Percentiles rank a stretch among this genome's conserved stretches.
phyloP scores from a whole-genome alignment of 805 yeast genomes.

The Wickerhamomyces queroliae region DNA sequence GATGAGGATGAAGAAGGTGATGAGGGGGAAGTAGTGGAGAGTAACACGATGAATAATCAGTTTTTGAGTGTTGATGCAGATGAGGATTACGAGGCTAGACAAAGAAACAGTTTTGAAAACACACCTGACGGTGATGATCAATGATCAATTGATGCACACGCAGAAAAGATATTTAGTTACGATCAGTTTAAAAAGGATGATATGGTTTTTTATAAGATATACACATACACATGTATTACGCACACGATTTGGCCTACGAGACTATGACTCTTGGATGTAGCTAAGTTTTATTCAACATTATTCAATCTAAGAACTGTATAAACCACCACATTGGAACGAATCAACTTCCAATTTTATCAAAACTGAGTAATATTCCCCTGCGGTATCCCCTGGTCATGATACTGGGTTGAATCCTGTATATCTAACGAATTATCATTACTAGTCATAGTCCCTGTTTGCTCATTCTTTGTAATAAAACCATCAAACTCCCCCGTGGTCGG shows the following conservation, averaged over 20 bases:
- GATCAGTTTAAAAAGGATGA: too few species aligned
- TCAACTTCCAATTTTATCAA: too few species aligned
- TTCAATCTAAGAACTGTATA: too few species aligned
- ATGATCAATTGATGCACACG: background rate
- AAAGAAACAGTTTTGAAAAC: background rate
- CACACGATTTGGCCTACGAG: too few species aligned
- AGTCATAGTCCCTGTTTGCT: background rate
- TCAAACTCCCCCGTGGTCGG: background rate
- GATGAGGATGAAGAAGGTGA: constrained; percentile 13
- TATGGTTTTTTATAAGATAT: too few species aligned
- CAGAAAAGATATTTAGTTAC: background rate
- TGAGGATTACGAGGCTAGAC: constrained; percentile 1
- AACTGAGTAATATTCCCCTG: background rate
- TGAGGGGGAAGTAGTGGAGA: constrained; percentile 1
- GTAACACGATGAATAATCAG: constrained; percentile 4
- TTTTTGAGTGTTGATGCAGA: constrained; percentile 1
- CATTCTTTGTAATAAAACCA: background rate
- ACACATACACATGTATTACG: too few species aligned
- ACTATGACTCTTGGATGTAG: too few species aligned
- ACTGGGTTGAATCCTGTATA: background rate
- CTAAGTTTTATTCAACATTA: background rate
- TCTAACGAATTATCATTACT: background rate
- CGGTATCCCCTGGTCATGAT: background rate
- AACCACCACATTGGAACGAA: too few species aligned
- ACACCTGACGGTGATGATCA: constrained; percentile 1